Conservation (phyloP, 768 basidiomycete species). For the Trametes maxima region DNA sequence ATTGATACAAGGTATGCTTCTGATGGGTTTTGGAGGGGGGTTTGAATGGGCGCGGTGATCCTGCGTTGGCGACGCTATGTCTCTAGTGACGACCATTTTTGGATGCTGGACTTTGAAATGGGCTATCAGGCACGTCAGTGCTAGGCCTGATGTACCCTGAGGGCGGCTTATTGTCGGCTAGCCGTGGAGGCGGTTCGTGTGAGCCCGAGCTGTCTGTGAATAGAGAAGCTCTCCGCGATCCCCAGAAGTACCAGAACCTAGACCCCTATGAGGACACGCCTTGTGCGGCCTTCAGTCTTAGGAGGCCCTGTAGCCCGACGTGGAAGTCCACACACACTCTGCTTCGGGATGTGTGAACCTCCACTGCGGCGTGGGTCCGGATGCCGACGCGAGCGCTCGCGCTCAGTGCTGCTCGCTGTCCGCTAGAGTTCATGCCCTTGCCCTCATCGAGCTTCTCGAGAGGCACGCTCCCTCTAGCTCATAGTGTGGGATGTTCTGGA, state of each 20-base stretch:
- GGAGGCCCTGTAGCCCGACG: background rate
- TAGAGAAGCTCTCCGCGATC: constrained; percentile 2
- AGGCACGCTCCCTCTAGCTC: background rate
- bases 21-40: background rate
- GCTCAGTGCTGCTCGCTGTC: background rate
- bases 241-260: background rate
- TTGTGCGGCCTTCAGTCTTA: background rate
- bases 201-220: background rate
- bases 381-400: background rate
- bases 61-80: background rate
- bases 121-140: background rate
- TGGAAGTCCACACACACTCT: background rate
- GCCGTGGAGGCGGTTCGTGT: background rate
- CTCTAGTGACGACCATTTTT: background rate
- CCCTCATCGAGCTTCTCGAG: background rate
- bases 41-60: background rate
- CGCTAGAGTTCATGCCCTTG: background rate
- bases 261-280: background rate
- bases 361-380: constrained; percentile 1
- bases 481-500: background rate
- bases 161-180: constrained; percentile 5
- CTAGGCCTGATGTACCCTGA: too few relatives aligned
- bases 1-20: background rate
- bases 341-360: constrained; percentile 6
- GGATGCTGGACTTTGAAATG: background rate